phyloP scores from a whole-genome alignment of 2,329 filamentous ascomycete species.

The Pseudopyricularia cyperi region DNA sequence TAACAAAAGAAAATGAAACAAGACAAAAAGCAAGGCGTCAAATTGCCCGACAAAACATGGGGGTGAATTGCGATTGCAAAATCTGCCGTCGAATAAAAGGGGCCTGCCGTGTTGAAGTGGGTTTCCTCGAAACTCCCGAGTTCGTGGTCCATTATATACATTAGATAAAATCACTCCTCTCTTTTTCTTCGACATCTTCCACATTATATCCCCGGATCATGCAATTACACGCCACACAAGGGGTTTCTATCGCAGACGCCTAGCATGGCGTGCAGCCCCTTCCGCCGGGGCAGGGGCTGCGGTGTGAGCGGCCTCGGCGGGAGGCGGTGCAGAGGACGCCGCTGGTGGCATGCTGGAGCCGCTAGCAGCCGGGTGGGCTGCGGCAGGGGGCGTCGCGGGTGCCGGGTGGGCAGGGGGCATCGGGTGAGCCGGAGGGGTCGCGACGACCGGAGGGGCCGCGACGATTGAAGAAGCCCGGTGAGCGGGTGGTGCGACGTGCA shows the following conservation, averaged over 20 bases:
- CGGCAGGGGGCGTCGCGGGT: not conserved
- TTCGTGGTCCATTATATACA: conserved; percentile 1
- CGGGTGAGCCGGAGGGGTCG: not conserved
- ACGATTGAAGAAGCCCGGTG: not conserved
- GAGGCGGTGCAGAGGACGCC: not conserved
- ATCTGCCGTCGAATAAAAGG: too few species aligned
- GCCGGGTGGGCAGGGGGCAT: not conserved
- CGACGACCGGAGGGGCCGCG: not conserved
- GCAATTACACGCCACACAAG: not conserved
- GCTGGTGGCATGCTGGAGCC: not conserved
- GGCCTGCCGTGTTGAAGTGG: not conserved
- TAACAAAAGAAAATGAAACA: too few species aligned
- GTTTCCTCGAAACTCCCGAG: not conserved
- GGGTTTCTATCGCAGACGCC: not conserved
- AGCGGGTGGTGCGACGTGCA: not conserved
- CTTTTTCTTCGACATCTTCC: not conserved
- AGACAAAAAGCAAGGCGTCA: too few species aligned
- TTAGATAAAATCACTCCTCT: not conserved
- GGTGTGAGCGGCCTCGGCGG: not conserved
- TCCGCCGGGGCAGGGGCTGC: not conserved
- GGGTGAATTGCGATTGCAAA: too few species aligned
- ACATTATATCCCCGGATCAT: not conserved
- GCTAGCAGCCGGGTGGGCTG: not conserved
- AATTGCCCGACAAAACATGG: too few species aligned
- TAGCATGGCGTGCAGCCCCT: not conserved